These are phyloP conservation scores for Backusella liffmaniae DNA, from an alignment of 192 early-diverging fungal genomes.

Conservation along the genomic window DNA sequence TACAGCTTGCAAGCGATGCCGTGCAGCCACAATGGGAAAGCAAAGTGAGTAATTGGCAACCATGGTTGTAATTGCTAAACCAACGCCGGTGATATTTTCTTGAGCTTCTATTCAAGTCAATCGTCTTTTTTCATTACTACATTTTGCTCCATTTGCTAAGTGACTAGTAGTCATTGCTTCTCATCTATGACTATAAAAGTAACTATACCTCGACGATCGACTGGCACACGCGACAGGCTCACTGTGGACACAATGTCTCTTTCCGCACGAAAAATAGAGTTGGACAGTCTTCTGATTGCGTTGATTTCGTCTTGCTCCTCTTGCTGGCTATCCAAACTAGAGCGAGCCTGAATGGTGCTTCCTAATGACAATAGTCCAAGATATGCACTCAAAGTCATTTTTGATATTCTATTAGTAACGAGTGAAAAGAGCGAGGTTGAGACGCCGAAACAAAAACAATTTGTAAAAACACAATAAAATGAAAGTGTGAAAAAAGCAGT, in stretches of 20 bases:
- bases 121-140: neutral
- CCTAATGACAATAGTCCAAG: slow-evolving; percentile 8
- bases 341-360: neutral
- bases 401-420: neutral
- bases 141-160: neutral
- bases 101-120: neutral
- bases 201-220: slow-evolving; percentile 7
- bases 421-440: neutral
- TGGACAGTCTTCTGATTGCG: neutral
- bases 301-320: slow-evolving; percentile 10
- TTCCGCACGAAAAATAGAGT: neutral
- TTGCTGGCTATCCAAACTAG: neutral
- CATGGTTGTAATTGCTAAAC: slow-evolving; percentile 30
- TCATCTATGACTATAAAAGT: too few species aligned
- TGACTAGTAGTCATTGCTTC: neutral
- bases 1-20: slow-evolving; percentile 31
- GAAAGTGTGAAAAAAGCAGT: neutral
- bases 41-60: slow-evolving; percentile 33
- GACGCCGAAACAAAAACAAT: neutral
- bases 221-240: neutral
- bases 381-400: slow-evolving; percentile 16
- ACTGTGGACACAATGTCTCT: slow-evolving; percentile 1
- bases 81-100: slow-evolving; percentile 27
- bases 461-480: neutral
- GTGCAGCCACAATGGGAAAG: slow-evolving; percentile 35